phyloP scores from a whole-genome alignment of 768 basidiomycete genomes.

The Dioszegia aurantiaca region DNA sequence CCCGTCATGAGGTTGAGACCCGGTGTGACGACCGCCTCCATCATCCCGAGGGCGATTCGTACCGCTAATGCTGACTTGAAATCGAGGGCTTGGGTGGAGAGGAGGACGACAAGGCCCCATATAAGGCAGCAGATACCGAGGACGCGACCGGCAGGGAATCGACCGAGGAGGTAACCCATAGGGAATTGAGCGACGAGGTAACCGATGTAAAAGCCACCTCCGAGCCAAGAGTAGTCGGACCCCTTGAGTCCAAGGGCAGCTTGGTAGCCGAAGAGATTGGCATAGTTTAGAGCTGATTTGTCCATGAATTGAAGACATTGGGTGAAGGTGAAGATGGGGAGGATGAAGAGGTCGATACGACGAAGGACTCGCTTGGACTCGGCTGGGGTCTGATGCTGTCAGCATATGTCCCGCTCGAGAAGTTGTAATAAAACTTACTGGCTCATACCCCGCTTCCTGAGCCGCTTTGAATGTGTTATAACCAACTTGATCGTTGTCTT shows the following conservation, averaged over 20 bases:
- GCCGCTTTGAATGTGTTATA: slow-evolving; percentile 16
- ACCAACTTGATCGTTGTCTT: slow-evolving; percentile 12
- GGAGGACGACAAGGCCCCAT: slow-evolving; percentile 11
- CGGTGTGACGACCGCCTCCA: slow-evolving; percentile 23
- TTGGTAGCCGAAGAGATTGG: slow-evolving; percentile 47
- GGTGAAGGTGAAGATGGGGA: slow-evolving; percentile 43
- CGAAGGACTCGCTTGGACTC: neutral
- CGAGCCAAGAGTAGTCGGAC: slow-evolving; percentile 23
- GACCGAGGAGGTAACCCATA: slow-evolving; percentile 11
- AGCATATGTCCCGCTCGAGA: neutral
- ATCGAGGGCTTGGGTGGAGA: slow-evolving; percentile 8
- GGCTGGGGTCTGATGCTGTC: slow-evolving; percentile 4
- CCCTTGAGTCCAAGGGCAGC: slow-evolving; percentile 18
- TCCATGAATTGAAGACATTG: slow-evolving; percentile 50
- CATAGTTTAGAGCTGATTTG: slow-evolving; percentile 52
- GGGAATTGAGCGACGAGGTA: slow-evolving; percentile 18
- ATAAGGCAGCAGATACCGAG: slow-evolving; percentile 7
- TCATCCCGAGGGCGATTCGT: slow-evolving; percentile 8
- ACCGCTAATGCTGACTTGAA: slow-evolving; percentile 9
- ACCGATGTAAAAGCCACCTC: slow-evolving; percentile 26
- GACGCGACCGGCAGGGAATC: slow-evolving; percentile 8
- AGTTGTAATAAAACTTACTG: slow-evolving; percentile 3
- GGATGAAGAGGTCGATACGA: slow-evolving; percentile 44
- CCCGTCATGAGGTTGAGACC: slow-evolving; percentile 50
- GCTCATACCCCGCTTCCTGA: slow-evolving; percentile 11